Conservation (phyloP, 805 yeast genomes). For the Starmerella bombicola region DNA sequence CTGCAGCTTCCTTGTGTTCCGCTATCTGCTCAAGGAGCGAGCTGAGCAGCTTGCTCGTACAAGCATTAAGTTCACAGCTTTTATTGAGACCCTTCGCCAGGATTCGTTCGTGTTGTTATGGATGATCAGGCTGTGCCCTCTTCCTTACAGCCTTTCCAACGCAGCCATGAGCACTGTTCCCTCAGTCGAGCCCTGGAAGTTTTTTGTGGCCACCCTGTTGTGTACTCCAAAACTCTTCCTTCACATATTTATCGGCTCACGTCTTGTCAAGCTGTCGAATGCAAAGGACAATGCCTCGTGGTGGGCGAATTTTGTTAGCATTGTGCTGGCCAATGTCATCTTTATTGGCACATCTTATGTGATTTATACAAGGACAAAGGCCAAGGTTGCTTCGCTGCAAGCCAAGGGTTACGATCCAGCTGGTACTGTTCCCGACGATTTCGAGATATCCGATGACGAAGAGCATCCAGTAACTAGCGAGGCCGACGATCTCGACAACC, state of each 20-base stretch:
- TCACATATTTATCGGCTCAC: slow-evolving; percentile 65
- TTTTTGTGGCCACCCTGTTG: slow-evolving; percentile 54
- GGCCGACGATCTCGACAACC: no score
- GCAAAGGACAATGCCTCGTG: slow-evolving; percentile 38
- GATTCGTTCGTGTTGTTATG: slow-evolving; percentile 55
- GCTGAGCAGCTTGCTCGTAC: slow-evolving; percentile 49
- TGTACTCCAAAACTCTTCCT: slow-evolving; percentile 75
- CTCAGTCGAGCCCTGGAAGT: slow-evolving; percentile 49
- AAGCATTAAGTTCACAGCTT: slow-evolving; percentile 57
- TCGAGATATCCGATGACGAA: slow-evolving; percentile 23
- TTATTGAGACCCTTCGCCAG: slow-evolving; percentile 61
- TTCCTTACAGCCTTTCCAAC: slow-evolving; percentile 83
- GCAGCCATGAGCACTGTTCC: slow-evolving; percentile 89
- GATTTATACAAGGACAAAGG: slow-evolving; percentile 43
- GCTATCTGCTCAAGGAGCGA: slow-evolving; percentile 42
- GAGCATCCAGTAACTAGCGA: no score
- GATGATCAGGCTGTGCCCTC: slow-evolving; percentile 72
- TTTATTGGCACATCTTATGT: slow-evolving; percentile 52
- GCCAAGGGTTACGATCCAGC: slow-evolving; percentile 16
- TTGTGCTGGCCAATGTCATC: slow-evolving; percentile 43
- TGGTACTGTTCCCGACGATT: slow-evolving; percentile 24
- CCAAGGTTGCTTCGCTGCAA: slow-evolving; percentile 24
- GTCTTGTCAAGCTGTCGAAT: slow-evolving; percentile 54
- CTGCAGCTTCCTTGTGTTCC: slow-evolving; percentile 56
- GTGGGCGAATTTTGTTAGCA: slow-evolving; percentile 50